Conservation (phyloP, 1,284 basidiomycete species). For the Peniophora sp. region DNA sequence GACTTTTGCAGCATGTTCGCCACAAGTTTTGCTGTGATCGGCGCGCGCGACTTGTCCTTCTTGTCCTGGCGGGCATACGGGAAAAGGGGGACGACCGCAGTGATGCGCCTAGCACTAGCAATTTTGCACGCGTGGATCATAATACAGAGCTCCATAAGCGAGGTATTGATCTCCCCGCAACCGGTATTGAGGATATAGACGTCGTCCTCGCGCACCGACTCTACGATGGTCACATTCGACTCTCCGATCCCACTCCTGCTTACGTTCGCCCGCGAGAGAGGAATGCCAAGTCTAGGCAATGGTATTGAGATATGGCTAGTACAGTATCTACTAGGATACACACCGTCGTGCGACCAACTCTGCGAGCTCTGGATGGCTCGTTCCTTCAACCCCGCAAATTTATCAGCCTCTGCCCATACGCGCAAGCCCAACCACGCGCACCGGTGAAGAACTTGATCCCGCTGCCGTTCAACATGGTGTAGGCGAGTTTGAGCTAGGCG, state of each 20-base stretch:
- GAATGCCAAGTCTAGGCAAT: constrained; percentile 66
- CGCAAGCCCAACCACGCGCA: constrained; percentile 28
- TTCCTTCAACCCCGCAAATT: constrained; percentile 41
- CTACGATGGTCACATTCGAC: constrained; percentile 85
- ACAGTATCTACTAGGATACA: constrained; percentile 10
- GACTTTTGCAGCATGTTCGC: constrained; percentile 98
- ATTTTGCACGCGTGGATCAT: constrained; percentile 99
- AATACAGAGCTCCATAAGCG: constrained; percentile 95
- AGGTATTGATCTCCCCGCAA: constrained; percentile 79
- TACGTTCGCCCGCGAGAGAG: constrained; percentile 80
- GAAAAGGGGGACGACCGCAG: constrained; percentile 92
- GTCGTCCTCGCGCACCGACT: constrained; percentile 96
- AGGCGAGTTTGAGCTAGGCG: neutral
- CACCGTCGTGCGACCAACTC: constrained; percentile 91
- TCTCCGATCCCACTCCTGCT: constrained; percentile 89
- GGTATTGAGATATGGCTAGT: constrained; percentile 3
- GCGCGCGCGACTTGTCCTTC: constrained; percentile 98
- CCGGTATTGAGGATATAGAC: constrained; percentile 99
- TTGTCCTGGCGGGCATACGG: constrained; percentile 97
- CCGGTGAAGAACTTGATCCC: constrained; percentile 92
- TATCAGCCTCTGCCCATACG: neutral
- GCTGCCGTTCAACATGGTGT: constrained; percentile 30
- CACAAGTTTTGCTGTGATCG: constrained; percentile 97
- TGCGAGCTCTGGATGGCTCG: constrained; percentile 94
- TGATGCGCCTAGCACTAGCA: constrained; percentile 91